A percentile compares a stretch with the other conserved stretches of the same genome.
Conservation (phyloP, 106 monocot species). For the Xerophyta viscosa region DNA sequence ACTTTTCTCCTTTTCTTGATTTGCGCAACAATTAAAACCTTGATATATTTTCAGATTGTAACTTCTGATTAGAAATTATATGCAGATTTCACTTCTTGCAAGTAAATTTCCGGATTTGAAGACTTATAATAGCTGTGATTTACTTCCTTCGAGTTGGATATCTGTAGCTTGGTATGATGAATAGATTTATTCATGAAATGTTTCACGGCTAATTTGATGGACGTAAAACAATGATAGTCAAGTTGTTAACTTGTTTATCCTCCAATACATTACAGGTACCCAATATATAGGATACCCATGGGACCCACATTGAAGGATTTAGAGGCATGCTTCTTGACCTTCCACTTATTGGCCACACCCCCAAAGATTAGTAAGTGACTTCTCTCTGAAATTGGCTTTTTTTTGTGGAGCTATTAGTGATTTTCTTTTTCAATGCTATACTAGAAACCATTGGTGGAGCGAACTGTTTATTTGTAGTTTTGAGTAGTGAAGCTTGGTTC, state of each 20-base stretch:
- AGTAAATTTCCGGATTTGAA: conserved; percentile 69
- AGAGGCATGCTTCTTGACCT: conserved; percentile 90
- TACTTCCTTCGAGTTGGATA: conserved; percentile 84
- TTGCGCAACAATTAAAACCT: background rate
- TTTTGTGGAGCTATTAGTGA: background rate
- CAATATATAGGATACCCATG: conserved; percentile 93
- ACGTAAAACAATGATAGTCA: background rate
- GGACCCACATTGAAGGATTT: conserved; percentile 82
- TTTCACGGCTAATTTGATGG: background rate
- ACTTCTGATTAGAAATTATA: background rate
- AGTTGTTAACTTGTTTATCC: background rate
- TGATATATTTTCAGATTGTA: background rate
- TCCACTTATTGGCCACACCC: conserved; percentile 52
- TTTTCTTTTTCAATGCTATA: background rate
- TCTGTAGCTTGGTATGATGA: conserved; percentile 81
- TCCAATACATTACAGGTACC: conserved; percentile 54
- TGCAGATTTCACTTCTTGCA: conserved; percentile 70
- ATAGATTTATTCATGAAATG: background rate
- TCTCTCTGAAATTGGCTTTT: no score
- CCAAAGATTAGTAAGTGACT: conserved; percentile 32
- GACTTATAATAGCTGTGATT: conserved; percentile 72
- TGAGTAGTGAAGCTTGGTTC: background rate
- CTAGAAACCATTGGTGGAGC: background rate
- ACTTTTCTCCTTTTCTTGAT: conserved; percentile 1
- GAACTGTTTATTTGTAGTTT: background rate